Percentiles rank a stretch among this genome's conserved stretches.
These are phyloP conservation scores for Euphorbia neoarborescens DNA, from an alignment of 441 rosid genomes.

Conservation along the genomic window DNA sequence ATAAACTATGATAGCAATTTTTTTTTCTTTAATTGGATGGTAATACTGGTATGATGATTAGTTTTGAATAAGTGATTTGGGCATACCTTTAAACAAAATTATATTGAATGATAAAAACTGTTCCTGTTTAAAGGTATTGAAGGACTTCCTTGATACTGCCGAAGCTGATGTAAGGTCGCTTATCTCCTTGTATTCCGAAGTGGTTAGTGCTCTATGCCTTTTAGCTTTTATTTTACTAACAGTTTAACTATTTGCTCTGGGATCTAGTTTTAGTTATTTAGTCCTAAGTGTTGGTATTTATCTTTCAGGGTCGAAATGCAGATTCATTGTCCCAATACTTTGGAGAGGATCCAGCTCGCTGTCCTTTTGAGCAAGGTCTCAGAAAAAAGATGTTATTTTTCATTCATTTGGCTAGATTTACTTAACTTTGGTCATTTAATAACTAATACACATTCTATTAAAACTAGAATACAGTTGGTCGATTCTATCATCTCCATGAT, in stretches of 20 bases:
- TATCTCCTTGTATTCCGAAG: conserved; percentile 65
- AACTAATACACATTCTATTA: background rate
- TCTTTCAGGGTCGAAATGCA: conserved; percentile 83
- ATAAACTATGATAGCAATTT: background rate
- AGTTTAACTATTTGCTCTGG: background rate
- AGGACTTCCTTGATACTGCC: conserved; percentile 74
- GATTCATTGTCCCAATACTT: conserved; percentile 90
- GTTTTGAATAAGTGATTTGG: background rate
- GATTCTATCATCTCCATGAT: background rate
- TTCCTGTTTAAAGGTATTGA: conserved; percentile 44
- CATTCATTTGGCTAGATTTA: background rate
- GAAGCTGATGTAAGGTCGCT: conserved; percentile 80
- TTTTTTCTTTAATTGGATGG: background rate
- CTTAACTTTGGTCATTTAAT: background rate
- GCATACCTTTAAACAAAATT: background rate
- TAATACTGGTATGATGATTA: background rate
- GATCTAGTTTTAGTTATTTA: conserved; percentile 16
- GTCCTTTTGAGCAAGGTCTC: conserved; percentile 97
- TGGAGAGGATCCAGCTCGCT: conserved; percentile 98
- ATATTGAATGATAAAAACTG: background rate
- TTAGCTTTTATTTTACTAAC: background rate
- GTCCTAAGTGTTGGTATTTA: conserved; percentile 8
- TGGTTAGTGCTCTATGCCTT: conserved; percentile 42
- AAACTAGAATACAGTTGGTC: background rate
- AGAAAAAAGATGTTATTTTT: conserved; percentile 4